phyloP scores from a whole-genome alignment of 2,329 filamentous ascomycete genomes.

The Trichoderma harzianum region DNA sequence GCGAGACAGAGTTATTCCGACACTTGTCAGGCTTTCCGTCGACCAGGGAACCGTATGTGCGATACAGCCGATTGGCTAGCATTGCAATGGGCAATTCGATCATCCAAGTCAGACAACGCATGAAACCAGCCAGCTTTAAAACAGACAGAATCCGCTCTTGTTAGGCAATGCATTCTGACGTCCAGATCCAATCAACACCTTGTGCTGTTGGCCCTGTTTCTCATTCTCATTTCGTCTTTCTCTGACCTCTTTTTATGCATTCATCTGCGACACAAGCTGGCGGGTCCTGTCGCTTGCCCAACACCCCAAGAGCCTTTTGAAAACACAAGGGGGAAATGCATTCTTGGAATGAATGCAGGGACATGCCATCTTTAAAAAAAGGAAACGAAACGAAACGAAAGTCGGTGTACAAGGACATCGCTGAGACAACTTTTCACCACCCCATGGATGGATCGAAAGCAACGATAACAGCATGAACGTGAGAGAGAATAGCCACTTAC shows the following conservation, averaged over 20 bases:
- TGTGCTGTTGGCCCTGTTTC: neutral
- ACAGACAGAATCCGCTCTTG: neutral
- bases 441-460: neutral
- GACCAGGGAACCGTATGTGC: neutral
- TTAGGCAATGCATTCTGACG: neutral
- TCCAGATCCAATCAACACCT: neutral
- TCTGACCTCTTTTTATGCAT: neutral
- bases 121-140: neutral
- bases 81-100: neutral
- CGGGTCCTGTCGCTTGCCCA: neutral
- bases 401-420: neutral
- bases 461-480: slow-evolving; percentile 19
- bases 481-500: slow-evolving; percentile 37
- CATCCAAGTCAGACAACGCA: neutral
- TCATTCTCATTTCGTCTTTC: neutral
- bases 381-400: neutral
- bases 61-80: neutral
- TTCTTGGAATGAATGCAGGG: slow-evolving; percentile 10
- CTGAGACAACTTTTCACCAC: neutral
- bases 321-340: slow-evolving; percentile 12
- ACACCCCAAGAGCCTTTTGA: neutral
- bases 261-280: neutral
- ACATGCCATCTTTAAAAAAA: neutral
- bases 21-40: neutral
- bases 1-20: neutral